These are phyloP conservation scores for Penicillium sumatraense DNA, from an alignment of 2,329 filamentous ascomycete genomes.

Conservation along the genomic window DNA sequence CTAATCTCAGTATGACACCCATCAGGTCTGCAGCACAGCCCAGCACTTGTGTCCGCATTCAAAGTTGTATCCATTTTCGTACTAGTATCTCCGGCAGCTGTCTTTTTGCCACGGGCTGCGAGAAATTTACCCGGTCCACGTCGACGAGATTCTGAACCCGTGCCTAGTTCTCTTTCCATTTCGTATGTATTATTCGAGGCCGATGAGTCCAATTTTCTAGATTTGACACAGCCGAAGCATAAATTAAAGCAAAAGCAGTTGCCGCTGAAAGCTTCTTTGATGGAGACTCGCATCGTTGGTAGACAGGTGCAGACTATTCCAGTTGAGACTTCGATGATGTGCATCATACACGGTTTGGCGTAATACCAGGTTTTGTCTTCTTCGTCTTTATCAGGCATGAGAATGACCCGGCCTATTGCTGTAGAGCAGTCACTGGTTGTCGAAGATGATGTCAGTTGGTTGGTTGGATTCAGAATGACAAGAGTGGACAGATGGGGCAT, in stretches of 20 bases:
- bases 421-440: conserved; percentile 10
- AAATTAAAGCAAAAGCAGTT: neutral
- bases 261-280: neutral
- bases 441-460: no score
- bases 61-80: no score
- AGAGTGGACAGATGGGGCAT: no score
- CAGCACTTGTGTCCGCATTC: neutral
- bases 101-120: no score
- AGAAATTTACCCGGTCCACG: no score
- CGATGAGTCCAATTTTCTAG: no score
- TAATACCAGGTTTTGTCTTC: conserved; percentile 5
- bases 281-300: conserved; percentile 4
- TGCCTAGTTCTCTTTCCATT: no score
- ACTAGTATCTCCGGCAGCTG: neutral
- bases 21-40: neutral
- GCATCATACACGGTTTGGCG: conserved; percentile 3
- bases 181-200: no score
- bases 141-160: neutral
- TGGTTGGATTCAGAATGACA: no score
- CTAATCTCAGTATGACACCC: neutral
- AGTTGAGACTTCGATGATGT: conserved; percentile 7
- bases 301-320: conserved; percentile 10
- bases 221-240: no score
- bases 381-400: conserved; percentile 5
- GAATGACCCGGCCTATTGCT: conserved; percentile 2